A percentile compares a stretch with the other conserved stretches of the same genome.
Evolutionary conservation across 2,329 filamentous ascomycete genomes (phyloP).

Genomic region (Cadophora luteo-olivacea): DNA sequence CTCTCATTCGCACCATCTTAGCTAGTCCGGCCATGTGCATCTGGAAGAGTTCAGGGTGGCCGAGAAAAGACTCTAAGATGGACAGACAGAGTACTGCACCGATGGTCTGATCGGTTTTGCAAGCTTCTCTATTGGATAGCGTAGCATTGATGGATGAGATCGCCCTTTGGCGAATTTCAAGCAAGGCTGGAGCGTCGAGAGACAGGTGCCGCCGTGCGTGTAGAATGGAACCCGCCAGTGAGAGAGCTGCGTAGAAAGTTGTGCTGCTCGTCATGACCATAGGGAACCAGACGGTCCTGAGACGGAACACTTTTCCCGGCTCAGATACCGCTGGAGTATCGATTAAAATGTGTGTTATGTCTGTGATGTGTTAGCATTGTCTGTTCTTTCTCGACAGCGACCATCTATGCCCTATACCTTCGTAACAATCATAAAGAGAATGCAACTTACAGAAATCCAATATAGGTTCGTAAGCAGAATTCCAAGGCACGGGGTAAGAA

Average conservation of each 20-base stretch:
- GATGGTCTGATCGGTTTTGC: conserved; percentile 20
- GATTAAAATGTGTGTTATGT: conserved; percentile 25
- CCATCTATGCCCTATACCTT: background rate
- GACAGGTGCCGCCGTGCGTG: conserved; percentile 9
- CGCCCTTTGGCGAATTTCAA: conserved; percentile 17
- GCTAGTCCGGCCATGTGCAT: conserved; percentile 26
- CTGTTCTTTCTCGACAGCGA: background rate
- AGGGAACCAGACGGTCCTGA: conserved; percentile 27
- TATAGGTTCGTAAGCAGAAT: conserved; percentile 24
- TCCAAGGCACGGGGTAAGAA: conserved; percentile 27
- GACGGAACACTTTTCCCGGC: conserved; percentile 15
- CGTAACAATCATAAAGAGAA: background rate
- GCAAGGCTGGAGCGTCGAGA: conserved; percentile 8
- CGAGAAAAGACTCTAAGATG: conserved; percentile 21
- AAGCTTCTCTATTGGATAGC: conserved; percentile 7
- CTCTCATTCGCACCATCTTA: conserved; percentile 26
- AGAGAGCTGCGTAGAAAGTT: conserved; percentile 23
- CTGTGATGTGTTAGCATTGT: conserved; percentile 8
- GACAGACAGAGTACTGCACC: conserved; percentile 24
- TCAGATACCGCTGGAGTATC: conserved; percentile 22
- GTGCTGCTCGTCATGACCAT: conserved; percentile 21
- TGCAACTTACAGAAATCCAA: conserved; percentile 25
- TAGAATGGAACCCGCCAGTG: conserved; percentile 18
- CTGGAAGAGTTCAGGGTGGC: conserved; percentile 18
- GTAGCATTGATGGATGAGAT: conserved; percentile 23